These are phyloP conservation scores for Lachancea mirantina DNA, from an alignment of 805 yeast species.

Conservation along the genomic window DNA sequence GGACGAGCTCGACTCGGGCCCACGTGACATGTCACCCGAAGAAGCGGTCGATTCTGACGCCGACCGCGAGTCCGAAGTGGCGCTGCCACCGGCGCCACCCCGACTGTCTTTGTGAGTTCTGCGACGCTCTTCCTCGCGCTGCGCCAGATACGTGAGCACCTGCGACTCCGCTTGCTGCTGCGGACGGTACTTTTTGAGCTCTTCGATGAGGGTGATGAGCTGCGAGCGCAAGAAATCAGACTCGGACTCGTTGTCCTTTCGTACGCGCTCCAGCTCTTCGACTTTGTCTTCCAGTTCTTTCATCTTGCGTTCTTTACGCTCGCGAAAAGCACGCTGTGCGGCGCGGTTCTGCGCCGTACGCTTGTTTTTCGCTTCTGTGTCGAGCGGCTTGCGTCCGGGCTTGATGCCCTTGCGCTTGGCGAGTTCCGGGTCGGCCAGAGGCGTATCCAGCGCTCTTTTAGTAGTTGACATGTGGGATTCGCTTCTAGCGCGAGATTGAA, in stretches of 20 bases:
- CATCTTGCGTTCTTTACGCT: conserved; percentile 83
- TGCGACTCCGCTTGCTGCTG: conserved; percentile 25
- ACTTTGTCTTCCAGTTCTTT: conserved; percentile 80
- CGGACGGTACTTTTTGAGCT: conserved; percentile 55
- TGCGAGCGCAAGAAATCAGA: conserved; percentile 68
- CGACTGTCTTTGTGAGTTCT: not conserved
- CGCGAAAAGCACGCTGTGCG: conserved; percentile 96
- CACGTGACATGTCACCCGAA: conserved; percentile 6
- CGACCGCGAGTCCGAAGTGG: not conserved
- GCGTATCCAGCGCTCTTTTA: conserved; percentile 7
- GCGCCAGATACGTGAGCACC: conserved; percentile 20
- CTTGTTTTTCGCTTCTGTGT: conserved; percentile 75
- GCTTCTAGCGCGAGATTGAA: too few species aligned
- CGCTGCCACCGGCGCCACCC: not conserved
- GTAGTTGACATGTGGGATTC: conserved; percentile 5
- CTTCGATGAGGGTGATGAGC: conserved; percentile 64
- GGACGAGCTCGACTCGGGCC: conserved; percentile 3
- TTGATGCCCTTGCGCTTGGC: conserved; percentile 33
- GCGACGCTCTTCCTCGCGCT: conserved; percentile 9
- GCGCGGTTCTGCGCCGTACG: conserved; percentile 96
- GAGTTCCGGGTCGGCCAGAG: conserved; percentile 4
- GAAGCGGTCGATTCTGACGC: conserved; percentile 1
- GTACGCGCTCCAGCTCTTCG: conserved; percentile 59
- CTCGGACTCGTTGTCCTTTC: conserved; percentile 61
- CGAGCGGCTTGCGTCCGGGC: conserved; percentile 78